Evolutionary conservation across 2,329 filamentous ascomycete species (phyloP).

Genomic region (Colletotrichum sansevieriae): DNA sequence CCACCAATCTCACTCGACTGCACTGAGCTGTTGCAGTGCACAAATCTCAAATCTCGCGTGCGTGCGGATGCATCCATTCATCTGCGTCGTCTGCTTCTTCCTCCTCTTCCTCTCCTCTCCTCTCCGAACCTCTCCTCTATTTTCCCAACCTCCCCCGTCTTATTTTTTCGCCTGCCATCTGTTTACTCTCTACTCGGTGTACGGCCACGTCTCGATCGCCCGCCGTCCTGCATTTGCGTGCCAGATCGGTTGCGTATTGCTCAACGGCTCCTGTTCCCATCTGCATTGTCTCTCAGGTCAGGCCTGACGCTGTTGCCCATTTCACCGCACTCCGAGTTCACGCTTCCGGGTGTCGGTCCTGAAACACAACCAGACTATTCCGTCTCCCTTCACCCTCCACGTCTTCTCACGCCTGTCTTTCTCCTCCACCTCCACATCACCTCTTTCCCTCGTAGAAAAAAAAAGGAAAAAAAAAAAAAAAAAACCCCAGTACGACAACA

Average conservation of each 20-base stretch:
- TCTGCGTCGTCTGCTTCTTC: slow-evolving; percentile 25
- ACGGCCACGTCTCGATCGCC: slow-evolving; percentile 21
- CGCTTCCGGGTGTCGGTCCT: slow-evolving; percentile 40
- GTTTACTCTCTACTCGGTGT: slow-evolving; percentile 19
- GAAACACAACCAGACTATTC: slow-evolving; percentile 40
- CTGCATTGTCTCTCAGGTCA: slow-evolving; percentile 17
- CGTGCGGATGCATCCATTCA: slow-evolving; percentile 37
- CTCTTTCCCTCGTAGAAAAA: not conserved
- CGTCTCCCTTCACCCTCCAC: slow-evolving; percentile 31
- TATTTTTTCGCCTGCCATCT: not conserved
- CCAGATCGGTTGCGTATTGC: slow-evolving; percentile 30
- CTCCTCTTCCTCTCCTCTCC: slow-evolving; percentile 15
- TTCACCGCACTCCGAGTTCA: slow-evolving; percentile 41
- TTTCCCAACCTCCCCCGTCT: slow-evolving; percentile 34
- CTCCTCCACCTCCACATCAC: slow-evolving; percentile 17
- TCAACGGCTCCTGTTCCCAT: slow-evolving; percentile 19
- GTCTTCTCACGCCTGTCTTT: slow-evolving; percentile 20
- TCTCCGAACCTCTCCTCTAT: slow-evolving; percentile 23
- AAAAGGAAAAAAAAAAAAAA: slow-evolving; percentile 1
- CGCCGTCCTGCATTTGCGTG: slow-evolving; percentile 14
- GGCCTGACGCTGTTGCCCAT: slow-evolving; percentile 29
- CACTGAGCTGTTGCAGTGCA: slow-evolving; percentile 17
- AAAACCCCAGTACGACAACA: not conserved
- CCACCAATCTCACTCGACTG: not conserved
- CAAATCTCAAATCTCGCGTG: slow-evolving; percentile 40